phyloP scores from a whole-genome alignment of 208 protist species.

The Trypanosoma scelopori region DNA sequence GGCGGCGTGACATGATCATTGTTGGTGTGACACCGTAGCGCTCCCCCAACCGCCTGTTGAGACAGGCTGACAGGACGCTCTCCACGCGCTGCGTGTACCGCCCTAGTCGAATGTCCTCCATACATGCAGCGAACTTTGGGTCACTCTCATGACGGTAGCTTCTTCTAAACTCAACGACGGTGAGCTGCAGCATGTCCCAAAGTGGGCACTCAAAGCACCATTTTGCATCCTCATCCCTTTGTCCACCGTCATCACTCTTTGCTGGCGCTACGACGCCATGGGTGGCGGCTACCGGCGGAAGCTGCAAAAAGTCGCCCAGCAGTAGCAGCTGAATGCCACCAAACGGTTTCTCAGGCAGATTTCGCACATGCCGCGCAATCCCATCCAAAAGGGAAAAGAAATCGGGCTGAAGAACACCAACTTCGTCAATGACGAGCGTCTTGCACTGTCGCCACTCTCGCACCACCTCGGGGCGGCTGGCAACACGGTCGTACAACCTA shows the following conservation, averaged over 20 bases:
- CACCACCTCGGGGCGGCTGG: conserved; percentile 23
- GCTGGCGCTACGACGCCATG: neutral
- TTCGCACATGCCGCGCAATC: conserved; percentile 31
- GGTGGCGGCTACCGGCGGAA: conserved; percentile 28
- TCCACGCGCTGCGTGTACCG: conserved; percentile 54
- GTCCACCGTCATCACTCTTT: neutral
- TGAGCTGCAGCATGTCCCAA: conserved; percentile 46
- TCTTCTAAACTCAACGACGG: conserved; percentile 36
- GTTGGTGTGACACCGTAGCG: conserved; percentile 52
- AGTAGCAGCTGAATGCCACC: conserved; percentile 50
- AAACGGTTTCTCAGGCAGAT: conserved; percentile 36
- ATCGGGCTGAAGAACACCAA: conserved; percentile 29
- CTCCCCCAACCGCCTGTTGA: conserved; percentile 31
- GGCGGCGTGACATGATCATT: conserved; percentile 41
- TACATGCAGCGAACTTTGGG: conserved; percentile 38
- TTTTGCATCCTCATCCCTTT: conserved; percentile 41
- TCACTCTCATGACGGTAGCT: conserved; percentile 49
- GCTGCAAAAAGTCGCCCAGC: conserved; percentile 53
- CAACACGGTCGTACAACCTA: conserved; percentile 24
- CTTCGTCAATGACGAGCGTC: conserved; percentile 56
- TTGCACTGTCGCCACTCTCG: conserved; percentile 29
- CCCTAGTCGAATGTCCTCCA: conserved; percentile 58
- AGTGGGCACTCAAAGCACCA: conserved; percentile 50
- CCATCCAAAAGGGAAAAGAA: conserved; percentile 35
- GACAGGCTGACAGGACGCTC: conserved; percentile 34